A percentile compares a stretch with the other conserved stretches of the same genome.
phyloP scores from a whole-genome alignment of 2,329 filamentous ascomycete genomes.

The Plectosphaerella plurivora region DNA sequence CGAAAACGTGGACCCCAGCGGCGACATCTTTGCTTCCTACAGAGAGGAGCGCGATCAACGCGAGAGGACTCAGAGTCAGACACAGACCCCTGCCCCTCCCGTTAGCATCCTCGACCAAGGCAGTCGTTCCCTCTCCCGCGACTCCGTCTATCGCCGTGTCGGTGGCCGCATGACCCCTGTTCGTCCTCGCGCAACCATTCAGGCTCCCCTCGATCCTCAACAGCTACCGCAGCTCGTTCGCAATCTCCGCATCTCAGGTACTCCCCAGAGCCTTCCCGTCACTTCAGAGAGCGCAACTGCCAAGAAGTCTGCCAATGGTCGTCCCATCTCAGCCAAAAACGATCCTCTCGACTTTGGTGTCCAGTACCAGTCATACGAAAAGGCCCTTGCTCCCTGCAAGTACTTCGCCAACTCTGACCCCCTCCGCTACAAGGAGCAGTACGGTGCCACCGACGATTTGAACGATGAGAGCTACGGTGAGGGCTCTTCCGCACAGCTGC shows the following conservation, averaged over 20 bases:
- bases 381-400: neutral
- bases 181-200: neutral
- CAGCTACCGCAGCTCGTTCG: no score
- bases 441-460: no score
- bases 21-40: neutral
- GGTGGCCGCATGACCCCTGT: neutral
- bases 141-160: neutral
- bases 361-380: neutral
- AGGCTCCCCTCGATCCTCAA: no score
- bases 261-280: no score
- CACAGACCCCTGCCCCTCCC: neutral
- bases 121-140: neutral
- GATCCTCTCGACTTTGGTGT: neutral
- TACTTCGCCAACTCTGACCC: neutral
- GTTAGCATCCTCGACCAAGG: neutral
- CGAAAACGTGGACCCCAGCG: neutral
- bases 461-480: no score
- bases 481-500: no score
- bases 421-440: neutral
- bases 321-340: no score
- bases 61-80: neutral
- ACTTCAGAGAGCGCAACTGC: no score
- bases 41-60: neutral
- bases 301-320: no score
- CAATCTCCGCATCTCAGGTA: no score